phyloP scores from a whole-genome alignment of 2,329 filamentous ascomycete species.

The Apiospora saccharicola region DNA sequence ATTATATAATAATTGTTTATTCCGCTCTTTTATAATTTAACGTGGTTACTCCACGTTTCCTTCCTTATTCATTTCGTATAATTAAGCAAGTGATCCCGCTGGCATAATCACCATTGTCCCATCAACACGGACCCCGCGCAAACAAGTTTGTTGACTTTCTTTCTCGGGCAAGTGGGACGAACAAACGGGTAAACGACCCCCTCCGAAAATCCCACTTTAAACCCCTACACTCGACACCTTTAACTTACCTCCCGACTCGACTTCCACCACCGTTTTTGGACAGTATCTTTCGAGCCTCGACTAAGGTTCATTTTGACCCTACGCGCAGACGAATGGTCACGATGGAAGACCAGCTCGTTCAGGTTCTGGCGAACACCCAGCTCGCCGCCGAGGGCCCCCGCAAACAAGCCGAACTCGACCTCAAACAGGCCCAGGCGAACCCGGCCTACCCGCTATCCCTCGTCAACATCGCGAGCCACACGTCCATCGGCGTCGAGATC shows the following conservation, averaged over 20 bases:
- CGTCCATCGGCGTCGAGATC: conserved; percentile 74
- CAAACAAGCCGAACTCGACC: conserved; percentile 85
- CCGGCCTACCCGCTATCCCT: conserved; percentile 81
- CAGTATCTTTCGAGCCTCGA: not conserved
- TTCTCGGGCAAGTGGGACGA: conserved; percentile 20
- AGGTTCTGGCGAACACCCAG: conserved; percentile 87
- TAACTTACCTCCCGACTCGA: not conserved
- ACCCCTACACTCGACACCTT: conserved; percentile 19
- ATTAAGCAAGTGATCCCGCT: not conserved
- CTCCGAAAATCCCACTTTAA: conserved; percentile 22
- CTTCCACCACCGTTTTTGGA: not conserved
- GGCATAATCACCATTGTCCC: conserved; percentile 9
- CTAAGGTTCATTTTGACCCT: not conserved
- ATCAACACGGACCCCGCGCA: conserved; percentile 13
- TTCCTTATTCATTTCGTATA: not conserved
- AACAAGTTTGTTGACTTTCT: conserved; percentile 13
- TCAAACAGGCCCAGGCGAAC: conserved; percentile 73
- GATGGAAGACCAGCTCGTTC: conserved; percentile 94
- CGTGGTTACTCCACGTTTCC: not conserved
- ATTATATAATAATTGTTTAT: not conserved
- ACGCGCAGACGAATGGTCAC: conserved; percentile 26
- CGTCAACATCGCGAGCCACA: conserved; percentile 80
- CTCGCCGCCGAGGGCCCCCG: conserved; percentile 77
- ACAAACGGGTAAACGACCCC: conserved; percentile 11
- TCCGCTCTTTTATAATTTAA: not conserved